Evolutionary conservation across 805 yeast species (phyloP).

Genomic region (Hanseniaspora hatyaiensis): DNA sequence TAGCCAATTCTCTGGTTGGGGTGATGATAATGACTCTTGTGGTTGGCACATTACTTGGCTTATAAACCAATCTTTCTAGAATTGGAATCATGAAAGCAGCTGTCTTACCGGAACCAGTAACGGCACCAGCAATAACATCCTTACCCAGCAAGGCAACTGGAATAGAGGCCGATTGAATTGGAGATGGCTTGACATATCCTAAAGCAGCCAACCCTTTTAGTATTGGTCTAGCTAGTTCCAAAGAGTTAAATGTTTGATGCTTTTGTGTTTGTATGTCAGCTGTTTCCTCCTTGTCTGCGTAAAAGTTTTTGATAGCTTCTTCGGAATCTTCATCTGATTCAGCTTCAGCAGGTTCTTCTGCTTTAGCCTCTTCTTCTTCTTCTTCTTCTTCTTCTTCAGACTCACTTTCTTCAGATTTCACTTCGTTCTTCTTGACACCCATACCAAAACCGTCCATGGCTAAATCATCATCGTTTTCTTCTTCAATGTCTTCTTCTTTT

Average conservation of each 20-base stretch:
- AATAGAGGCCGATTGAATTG: slow-evolving; percentile 85
- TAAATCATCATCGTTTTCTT: slow-evolving; percentile 29
- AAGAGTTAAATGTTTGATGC: slow-evolving; percentile 58
- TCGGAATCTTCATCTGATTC: slow-evolving; percentile 36
- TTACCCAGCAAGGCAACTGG: slow-evolving; percentile 90
- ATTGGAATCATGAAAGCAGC: slow-evolving; percentile 97
- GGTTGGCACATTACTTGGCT: slow-evolving; percentile 73
- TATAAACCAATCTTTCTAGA: slow-evolving; percentile 78
- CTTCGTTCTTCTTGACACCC: slow-evolving; percentile 28
- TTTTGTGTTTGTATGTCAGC: slow-evolving; percentile 41
- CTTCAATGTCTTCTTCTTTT: slow-evolving; percentile 33
- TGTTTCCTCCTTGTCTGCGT: slow-evolving; percentile 46
- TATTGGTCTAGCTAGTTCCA: slow-evolving; percentile 81
- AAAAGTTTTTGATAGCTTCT: slow-evolving; percentile 73
- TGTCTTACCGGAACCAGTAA: slow-evolving; percentile 98
- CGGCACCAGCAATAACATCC: slow-evolving; percentile 98
- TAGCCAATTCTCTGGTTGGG: slow-evolving; percentile 96
- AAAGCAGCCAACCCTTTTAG: slow-evolving; percentile 68
- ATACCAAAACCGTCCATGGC: slow-evolving; percentile 33
- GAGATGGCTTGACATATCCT: slow-evolving; percentile 82
- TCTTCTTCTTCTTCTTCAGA: slow-evolving; percentile 23
- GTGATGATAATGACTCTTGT: slow-evolving; percentile 84
- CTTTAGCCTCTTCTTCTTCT: slow-evolving; percentile 19
- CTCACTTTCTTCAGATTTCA: slow-evolving; percentile 29
- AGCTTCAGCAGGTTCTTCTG: slow-evolving; percentile 22